Conservation (phyloP, 1,139 yeast species). For the Kurtzmaniella quercitrusa region DNA sequence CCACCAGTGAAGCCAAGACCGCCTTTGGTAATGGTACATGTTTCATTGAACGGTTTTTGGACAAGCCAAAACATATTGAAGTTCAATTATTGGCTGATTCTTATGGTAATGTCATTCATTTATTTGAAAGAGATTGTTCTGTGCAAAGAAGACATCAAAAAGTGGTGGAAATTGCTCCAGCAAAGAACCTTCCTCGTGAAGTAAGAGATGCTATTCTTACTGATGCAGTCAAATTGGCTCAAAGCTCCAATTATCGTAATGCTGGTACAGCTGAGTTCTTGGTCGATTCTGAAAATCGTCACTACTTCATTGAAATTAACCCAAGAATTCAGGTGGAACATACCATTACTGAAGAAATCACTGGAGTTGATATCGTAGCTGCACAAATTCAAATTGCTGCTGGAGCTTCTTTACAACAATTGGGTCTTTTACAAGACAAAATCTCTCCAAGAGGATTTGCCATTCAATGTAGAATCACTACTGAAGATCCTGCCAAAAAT, state of each 20-base stretch:
- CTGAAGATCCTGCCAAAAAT: conserved; percentile 94
- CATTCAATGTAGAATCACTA: conserved; percentile 97
- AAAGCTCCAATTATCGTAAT: conserved; percentile 83
- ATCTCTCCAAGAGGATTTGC: conserved; percentile 97
- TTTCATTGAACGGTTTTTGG: conserved; percentile 92
- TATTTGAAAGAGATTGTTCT: conserved; percentile 97
- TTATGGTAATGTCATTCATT: conserved; percentile 91
- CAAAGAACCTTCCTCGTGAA: conserved; percentile 74
- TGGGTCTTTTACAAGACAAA: conserved; percentile 89
- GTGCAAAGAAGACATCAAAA: conserved; percentile 99
- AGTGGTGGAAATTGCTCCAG: conserved; percentile 99
- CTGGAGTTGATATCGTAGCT: conserved; percentile 96
- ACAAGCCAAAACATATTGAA: conserved; percentile 96
- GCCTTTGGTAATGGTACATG: conserved; percentile 98
- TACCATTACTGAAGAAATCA: conserved; percentile 97
- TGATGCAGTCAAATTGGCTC: conserved; percentile 92
- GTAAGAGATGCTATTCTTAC: conserved; percentile 89
- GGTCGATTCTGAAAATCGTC: conserved; percentile 91
- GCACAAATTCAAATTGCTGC: conserved; percentile 99
- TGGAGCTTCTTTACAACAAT: conserved; percentile 89
- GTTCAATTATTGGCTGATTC: conserved; percentile 93
- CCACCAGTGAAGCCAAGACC: conserved; percentile 89
- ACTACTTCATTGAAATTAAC: conserved; percentile 95
- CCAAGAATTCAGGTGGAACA: conserved; percentile 99
- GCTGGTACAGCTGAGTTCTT: conserved; percentile 99